Conservation (phyloP, 2,329 filamentous ascomycete species). For the Arthrobotrys sinensis region DNA sequence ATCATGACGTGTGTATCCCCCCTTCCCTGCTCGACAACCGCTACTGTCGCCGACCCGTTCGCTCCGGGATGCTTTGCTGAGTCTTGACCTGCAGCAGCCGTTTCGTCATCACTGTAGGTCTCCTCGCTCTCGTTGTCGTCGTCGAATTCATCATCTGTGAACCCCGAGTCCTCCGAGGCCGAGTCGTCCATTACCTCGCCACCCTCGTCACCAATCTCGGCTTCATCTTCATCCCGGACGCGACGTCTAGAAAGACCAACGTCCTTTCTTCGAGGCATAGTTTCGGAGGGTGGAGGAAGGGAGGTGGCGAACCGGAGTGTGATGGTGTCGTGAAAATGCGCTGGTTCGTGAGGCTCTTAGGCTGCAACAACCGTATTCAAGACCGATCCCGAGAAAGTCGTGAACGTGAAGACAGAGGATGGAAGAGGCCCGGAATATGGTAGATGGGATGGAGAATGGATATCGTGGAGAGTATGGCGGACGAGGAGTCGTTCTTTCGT, state of each 20-base stretch:
- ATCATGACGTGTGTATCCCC: slow-evolving; percentile 76
- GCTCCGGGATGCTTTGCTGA: slow-evolving; percentile 64
- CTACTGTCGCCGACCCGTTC: slow-evolving; percentile 65
- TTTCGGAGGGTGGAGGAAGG: slow-evolving; percentile 67
- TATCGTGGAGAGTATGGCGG: slow-evolving; percentile 5
- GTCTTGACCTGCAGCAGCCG: slow-evolving; percentile 63
- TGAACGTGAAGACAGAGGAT: slow-evolving; percentile 31
- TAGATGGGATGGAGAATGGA: slow-evolving; percentile 35
- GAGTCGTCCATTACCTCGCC: slow-evolving; percentile 78
- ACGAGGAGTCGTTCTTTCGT: slow-evolving; percentile 28
- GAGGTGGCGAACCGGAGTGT: slow-evolving; percentile 50
- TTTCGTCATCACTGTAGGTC: slow-evolving; percentile 69
- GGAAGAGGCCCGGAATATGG: slow-evolving; percentile 5
- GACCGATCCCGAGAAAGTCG: slow-evolving; percentile 13
- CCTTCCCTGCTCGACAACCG: slow-evolving; percentile 67
- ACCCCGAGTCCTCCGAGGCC: slow-evolving; percentile 76
- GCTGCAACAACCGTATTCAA: background rate
- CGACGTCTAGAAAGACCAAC: slow-evolving; percentile 78
- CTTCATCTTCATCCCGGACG: slow-evolving; percentile 80
- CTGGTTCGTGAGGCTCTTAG: slow-evolving; percentile 33
- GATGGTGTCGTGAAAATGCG: slow-evolving; percentile 34
- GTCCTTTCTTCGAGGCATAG: slow-evolving; percentile 74
- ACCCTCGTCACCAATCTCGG: slow-evolving; percentile 72
- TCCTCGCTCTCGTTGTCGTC: slow-evolving; percentile 75
- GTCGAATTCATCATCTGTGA: slow-evolving; percentile 75